Percentiles rank a stretch among this genome's conserved stretches.
phyloP scores from a whole-genome alignment of 805 yeast species.

The Danielia reshetovae region DNA sequence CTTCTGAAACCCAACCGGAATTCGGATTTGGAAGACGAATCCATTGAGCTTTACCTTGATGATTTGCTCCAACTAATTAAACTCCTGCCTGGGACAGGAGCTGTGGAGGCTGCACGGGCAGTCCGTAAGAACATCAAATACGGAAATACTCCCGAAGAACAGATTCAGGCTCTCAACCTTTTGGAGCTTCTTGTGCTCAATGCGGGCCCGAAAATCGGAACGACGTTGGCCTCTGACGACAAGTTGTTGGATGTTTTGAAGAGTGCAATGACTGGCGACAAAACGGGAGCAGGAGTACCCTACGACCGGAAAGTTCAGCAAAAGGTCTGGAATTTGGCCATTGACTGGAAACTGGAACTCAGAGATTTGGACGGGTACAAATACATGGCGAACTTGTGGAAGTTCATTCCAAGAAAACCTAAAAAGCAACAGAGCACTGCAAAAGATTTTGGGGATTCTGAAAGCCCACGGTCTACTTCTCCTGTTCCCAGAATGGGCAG shows the following conservation, averaged over 20 bases:
- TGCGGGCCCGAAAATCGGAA: slow-evolving; percentile 40
- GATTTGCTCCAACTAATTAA: slow-evolving; percentile 54
- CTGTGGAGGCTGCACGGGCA: slow-evolving; percentile 84
- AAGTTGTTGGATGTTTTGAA: slow-evolving; percentile 63
- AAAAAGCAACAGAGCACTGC: slow-evolving; percentile 3
- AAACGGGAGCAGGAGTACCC: slow-evolving; percentile 33
- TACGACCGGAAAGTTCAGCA: slow-evolving; percentile 41
- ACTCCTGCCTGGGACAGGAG: slow-evolving; percentile 32
- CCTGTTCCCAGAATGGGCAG: neutral
- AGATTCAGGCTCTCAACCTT: slow-evolving; percentile 54
- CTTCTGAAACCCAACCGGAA: slow-evolving; percentile 41
- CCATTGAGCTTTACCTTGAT: slow-evolving; percentile 45
- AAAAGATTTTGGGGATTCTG: slow-evolving; percentile 6
- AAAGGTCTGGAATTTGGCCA: slow-evolving; percentile 47
- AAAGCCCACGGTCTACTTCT: neutral
- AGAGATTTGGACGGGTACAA: slow-evolving; percentile 45
- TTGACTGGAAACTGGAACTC: slow-evolving; percentile 66
- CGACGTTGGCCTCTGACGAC: slow-evolving; percentile 58
- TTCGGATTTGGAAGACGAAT: slow-evolving; percentile 31
- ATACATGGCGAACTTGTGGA: slow-evolving; percentile 45
- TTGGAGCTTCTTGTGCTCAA: slow-evolving; percentile 38
- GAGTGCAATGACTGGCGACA: slow-evolving; percentile 42
- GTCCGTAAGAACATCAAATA: slow-evolving; percentile 84
- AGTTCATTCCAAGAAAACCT: slow-evolving; percentile 36
- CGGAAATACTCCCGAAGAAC: slow-evolving; percentile 59